Evolutionary conservation across 176 grass and related monocot genomes (phyloP).

Genomic region (Carex parvula): DNA sequence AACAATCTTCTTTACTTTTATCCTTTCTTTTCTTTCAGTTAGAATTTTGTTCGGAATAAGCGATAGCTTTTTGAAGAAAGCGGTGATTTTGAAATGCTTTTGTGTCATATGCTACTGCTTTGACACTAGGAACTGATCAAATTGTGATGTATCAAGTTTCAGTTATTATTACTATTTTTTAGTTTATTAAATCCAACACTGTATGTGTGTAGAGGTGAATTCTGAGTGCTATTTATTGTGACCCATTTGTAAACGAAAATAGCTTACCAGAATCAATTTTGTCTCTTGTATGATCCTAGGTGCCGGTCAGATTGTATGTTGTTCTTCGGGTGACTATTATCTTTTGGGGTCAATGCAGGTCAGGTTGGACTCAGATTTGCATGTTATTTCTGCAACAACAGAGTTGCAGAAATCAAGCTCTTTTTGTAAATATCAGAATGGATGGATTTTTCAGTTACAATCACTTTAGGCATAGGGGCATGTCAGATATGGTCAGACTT

Average conservation of each 20-base stretch:
- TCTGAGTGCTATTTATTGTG: too few relatives aligned
- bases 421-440: background rate
- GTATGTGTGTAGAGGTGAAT: background rate
- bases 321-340: background rate
- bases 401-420: background rate
- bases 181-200: background rate
- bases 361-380: background rate
- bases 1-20: background rate
- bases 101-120: too few relatives aligned
- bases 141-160: background rate
- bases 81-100: too few relatives aligned
- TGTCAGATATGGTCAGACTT: background rate
- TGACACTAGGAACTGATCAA: background rate
- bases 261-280: background rate
- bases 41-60: background rate
- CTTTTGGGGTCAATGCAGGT: too few relatives aligned
- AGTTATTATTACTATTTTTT: background rate
- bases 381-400: background rate
- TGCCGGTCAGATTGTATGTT: background rate
- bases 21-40: background rate
- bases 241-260: background rate
- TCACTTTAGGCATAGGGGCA: background rate
- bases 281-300: background rate
- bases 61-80: background rate
- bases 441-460: background rate